These are phyloP conservation scores for Bifiguratus adelaidae DNA, from an alignment of 192 early-diverging fungal species.

Conservation along the genomic window DNA sequence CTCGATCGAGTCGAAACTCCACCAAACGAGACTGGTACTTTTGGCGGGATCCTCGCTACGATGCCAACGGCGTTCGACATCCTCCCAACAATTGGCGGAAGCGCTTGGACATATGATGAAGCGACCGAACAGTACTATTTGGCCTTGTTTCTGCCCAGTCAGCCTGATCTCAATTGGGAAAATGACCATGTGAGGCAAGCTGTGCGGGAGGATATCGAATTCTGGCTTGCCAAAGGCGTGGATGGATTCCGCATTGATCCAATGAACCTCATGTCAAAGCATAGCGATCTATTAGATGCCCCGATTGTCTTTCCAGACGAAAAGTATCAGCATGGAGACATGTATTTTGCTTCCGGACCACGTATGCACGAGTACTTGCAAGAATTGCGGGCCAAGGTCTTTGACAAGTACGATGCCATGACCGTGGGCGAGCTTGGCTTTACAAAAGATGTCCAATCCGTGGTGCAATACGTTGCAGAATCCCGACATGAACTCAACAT, in stretches of 20 bases:
- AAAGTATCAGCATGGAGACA: too few species aligned
- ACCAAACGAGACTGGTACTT: constrained; percentile 1
- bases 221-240: constrained; percentile 1
- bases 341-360: too few species aligned
- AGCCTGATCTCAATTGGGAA: constrained; percentile 1
- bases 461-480: not conserved
- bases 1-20: not conserved
- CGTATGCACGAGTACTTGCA: constrained; percentile 1
- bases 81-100: constrained; percentile 2
- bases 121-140: not conserved
- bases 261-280: not conserved
- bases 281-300: not conserved
- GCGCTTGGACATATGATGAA: constrained; percentile 1
- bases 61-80: not conserved
- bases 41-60: not conserved
- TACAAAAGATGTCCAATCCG: not conserved
- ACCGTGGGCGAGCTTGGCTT: not conserved
- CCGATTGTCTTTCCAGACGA: not conserved
- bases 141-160: not conserved
- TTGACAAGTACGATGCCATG: not conserved
- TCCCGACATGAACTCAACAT: not conserved
- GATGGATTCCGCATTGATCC: not conserved
- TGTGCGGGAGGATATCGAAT: not conserved
- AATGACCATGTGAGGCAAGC: not conserved
- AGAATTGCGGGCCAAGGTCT: not conserved